phyloP scores from a whole-genome alignment of 192 early-diverging fungal species.

The Linnemannia hyalina region DNA sequence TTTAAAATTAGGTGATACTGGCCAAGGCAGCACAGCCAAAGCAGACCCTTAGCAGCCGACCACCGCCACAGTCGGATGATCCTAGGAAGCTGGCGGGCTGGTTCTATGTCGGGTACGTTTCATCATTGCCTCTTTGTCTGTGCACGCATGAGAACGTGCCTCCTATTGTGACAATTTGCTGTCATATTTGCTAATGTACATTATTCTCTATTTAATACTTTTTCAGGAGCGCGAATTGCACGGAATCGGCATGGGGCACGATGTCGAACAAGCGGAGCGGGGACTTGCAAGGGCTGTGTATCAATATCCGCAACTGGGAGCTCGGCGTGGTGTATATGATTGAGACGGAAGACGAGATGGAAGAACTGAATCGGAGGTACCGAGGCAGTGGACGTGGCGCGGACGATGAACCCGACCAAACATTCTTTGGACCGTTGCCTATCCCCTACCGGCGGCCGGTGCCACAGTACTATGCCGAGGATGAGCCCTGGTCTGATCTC shows the following conservation, averaged over 20 bases:
- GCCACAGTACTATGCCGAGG: conserved; percentile 15
- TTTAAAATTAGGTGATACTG: not conserved
- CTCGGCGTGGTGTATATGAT: conserved; percentile 34
- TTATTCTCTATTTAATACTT: not conserved
- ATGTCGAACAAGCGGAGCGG: not conserved
- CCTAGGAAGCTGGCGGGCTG: conserved; percentile 27
- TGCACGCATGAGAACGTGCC: not conserved
- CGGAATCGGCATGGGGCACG: conserved; percentile 51
- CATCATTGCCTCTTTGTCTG: not conserved
- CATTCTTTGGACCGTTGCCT: conserved; percentile 51
- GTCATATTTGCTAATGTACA: not conserved
- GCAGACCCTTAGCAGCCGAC: not conserved
- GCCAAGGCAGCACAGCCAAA: not conserved
- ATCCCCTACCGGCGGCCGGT: conserved; percentile 40
- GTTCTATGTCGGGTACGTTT: conserved; percentile 48
- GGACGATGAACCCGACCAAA: conserved; percentile 7
- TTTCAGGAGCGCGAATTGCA: conserved; percentile 45
- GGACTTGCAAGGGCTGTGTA: not conserved
- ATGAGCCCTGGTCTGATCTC: conserved; percentile 25
- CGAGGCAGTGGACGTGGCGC: not conserved
- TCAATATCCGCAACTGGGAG: conserved; percentile 53
- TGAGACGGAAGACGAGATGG: conserved; percentile 39
- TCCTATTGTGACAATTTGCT: not conserved
- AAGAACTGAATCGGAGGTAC: conserved; percentile 4
- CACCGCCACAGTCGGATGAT: not conserved